These are phyloP conservation scores for Hyaloperonospora brassicae DNA, from an alignment of 352 stramenopile species.

Conservation along the genomic window DNA sequence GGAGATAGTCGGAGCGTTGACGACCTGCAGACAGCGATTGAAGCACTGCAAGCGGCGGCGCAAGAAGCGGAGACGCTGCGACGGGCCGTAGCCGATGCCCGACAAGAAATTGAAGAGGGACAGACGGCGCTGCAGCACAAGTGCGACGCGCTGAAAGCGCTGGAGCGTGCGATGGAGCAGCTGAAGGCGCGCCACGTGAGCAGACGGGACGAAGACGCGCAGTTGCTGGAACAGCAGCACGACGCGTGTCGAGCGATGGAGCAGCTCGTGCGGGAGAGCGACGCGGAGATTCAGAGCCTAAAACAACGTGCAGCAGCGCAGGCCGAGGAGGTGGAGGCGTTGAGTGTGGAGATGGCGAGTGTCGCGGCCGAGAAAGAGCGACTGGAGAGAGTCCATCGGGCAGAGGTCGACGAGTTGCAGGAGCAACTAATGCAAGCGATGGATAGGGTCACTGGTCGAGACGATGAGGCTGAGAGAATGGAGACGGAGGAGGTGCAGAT, in stretches of 20 bases:
- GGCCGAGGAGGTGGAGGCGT: constrained; percentile 27
- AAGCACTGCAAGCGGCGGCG: constrained; percentile 2
- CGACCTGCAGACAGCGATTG: constrained; percentile 11
- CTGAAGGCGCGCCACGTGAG: constrained; percentile 19
- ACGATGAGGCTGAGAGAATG: background rate
- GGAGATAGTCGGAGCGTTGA: constrained; percentile 10
- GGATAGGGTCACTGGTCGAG: constrained; percentile 10
- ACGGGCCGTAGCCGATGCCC: constrained; percentile 17
- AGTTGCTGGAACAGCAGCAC: constrained; percentile 33
- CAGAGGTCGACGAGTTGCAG: constrained; percentile 22
- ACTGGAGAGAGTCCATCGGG: constrained; percentile 11
- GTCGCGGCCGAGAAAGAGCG: constrained; percentile 20
- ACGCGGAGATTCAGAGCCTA: constrained; percentile 38
- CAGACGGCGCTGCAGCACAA: constrained; percentile 35
- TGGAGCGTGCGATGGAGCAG: constrained; percentile 28
- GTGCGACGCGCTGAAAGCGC: constrained; percentile 28
- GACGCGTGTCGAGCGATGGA: constrained; percentile 40
- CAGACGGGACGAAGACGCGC: constrained; percentile 33
- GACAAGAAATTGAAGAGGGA: constrained; percentile 13
- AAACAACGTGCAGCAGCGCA: constrained; percentile 20
- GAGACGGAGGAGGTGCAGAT: constrained; percentile 12
- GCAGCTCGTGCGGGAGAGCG: constrained; percentile 30
- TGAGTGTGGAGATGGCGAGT: constrained; percentile 22
- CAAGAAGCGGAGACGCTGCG: constrained; percentile 9
- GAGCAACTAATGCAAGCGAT: constrained; percentile 22